phyloP scores from a whole-genome alignment of 306 rosid species.

The Trifolium repens region DNA sequence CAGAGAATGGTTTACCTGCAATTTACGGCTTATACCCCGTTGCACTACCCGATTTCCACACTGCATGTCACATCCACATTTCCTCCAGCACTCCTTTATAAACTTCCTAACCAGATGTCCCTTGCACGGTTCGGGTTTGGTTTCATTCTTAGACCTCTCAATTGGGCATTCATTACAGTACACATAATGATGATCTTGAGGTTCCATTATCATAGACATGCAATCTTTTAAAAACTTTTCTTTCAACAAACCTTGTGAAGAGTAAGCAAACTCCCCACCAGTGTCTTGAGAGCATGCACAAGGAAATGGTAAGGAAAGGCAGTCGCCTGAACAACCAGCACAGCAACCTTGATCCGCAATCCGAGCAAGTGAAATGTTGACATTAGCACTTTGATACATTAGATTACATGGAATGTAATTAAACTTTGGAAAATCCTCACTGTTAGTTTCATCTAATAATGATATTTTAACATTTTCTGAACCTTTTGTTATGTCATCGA shows the following conservation, averaged over 20 bases:
- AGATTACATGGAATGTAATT: conserved; percentile 73
- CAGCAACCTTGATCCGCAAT: conserved; percentile 87
- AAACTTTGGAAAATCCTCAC: conserved; percentile 68
- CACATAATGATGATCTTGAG: conserved; percentile 53
- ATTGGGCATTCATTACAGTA: conserved; percentile 78
- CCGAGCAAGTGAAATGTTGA: conserved; percentile 83
- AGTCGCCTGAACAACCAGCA: conserved; percentile 67
- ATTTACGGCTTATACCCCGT: conserved; percentile 74
- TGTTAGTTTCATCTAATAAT: conserved; percentile 60
- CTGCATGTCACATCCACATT: conserved; percentile 86
- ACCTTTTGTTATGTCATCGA: conserved; percentile 75
- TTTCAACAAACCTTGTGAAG: conserved; percentile 64
- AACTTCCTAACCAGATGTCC: conserved; percentile 81
- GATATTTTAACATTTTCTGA: conserved; percentile 72
- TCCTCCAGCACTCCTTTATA: conserved; percentile 96
- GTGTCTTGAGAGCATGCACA: conserved; percentile 96
- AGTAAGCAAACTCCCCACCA: conserved; percentile 94
- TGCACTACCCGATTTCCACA: conserved; percentile 96
- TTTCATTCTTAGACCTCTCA: conserved; percentile 65
- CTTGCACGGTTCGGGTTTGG: conserved; percentile 64
- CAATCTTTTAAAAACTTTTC: conserved; percentile 66
- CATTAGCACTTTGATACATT: conserved; percentile 72
- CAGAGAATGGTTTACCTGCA: conserved; percentile 69
- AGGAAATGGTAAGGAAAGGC: conserved; percentile 68
- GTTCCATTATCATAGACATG: conserved; percentile 55